Conservation (phyloP, 1,284 basidiomycete species). For the Cryptococcus jaspeensis region DNA sequence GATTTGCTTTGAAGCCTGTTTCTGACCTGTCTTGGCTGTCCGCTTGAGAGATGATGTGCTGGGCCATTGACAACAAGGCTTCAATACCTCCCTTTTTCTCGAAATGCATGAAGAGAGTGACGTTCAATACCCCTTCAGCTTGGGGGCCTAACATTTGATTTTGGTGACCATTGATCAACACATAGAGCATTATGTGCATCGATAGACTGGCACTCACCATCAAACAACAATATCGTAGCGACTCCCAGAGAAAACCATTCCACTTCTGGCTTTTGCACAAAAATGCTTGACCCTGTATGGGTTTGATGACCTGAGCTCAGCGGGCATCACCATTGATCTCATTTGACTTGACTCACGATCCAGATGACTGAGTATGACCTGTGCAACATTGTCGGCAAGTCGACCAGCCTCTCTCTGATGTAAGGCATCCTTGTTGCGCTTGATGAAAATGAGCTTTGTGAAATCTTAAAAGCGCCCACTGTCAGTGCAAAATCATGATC, state of each 20-base stretch:
- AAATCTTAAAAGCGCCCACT: conserved; percentile 59
- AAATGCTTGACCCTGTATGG: not conserved
- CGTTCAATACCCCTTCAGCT: conserved; percentile 71
- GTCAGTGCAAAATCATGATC: not conserved
- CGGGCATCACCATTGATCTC: not conserved
- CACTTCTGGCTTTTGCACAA: no score
- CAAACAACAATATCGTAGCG: conserved; percentile 71
- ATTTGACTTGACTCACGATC: conserved; percentile 25
- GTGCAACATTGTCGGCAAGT: conserved; percentile 68
- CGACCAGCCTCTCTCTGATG: conserved; percentile 76
- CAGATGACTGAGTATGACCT: conserved; percentile 72
- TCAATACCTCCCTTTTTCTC: conserved; percentile 71
- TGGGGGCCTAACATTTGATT: conserved; percentile 63
- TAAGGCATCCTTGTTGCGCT: conserved; percentile 68
- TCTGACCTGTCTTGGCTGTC: conserved; percentile 11
- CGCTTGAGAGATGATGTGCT: conserved; percentile 51
- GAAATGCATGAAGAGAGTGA: conserved; percentile 74
- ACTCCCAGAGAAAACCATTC: conserved; percentile 72
- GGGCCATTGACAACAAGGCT: conserved; percentile 64
- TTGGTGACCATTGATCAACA: not conserved
- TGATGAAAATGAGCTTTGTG: conserved; percentile 77
- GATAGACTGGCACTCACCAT: conserved; percentile 60
- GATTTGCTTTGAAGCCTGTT: conserved; percentile 6
- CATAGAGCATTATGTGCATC: no score
- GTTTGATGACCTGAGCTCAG: not conserved